phyloP scores from a whole-genome alignment of 2,329 filamentous ascomycete genomes.

The Ceratocystis eucalypticola region DNA sequence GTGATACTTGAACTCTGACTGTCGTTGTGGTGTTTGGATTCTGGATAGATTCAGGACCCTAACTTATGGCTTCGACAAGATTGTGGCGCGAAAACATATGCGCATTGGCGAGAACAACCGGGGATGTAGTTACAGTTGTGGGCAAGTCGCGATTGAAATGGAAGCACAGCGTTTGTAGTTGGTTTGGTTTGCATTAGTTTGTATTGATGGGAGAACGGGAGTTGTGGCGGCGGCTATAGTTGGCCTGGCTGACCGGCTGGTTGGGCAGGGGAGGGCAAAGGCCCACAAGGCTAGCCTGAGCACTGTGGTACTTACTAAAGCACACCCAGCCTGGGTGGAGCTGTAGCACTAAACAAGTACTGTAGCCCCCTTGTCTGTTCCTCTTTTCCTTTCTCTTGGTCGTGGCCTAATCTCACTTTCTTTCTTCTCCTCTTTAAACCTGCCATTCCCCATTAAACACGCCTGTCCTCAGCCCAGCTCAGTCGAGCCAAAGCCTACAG shows the following conservation, averaged over 20 bases:
- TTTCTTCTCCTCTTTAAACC: constrained; percentile 9
- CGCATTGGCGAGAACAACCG: no score
- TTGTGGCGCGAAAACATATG: no score
- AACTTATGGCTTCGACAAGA: no score
- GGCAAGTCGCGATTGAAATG: no score
- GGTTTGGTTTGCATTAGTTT: no score
- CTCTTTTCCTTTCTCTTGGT: constrained; percentile 1
- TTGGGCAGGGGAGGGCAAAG: background rate
- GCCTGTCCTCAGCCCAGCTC: background rate
- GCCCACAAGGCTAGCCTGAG: background rate
- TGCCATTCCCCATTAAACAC: constrained; percentile 7
- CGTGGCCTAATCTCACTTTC: constrained; percentile 11
- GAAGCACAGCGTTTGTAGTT: no score
- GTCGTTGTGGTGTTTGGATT: no score
- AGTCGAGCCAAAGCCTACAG: background rate
- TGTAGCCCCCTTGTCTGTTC: background rate
- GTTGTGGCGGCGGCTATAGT: background rate
- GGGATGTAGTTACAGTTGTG: no score
- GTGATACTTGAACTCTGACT: no score
- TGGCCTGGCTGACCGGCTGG: no score
- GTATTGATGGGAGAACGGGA: background rate
- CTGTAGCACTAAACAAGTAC: background rate
- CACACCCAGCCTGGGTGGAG: background rate
- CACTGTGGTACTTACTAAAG: background rate
- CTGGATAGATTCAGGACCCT: no score